These are phyloP conservation scores for Onygena corvina DNA, from an alignment of 2,329 filamentous ascomycete genomes.

Conservation along the genomic window DNA sequence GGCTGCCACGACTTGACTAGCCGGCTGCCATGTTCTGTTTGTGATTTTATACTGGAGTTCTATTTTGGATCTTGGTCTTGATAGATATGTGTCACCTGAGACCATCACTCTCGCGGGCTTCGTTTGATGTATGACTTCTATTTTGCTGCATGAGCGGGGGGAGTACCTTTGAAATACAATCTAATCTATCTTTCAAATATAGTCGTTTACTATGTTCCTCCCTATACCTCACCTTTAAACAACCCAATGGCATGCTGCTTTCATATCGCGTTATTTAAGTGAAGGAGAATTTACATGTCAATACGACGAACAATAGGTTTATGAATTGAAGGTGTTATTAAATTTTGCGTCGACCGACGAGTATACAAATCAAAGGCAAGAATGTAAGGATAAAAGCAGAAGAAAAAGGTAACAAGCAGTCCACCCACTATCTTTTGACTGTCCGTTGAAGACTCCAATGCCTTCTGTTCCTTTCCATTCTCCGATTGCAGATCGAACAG, in stretches of 20 bases:
- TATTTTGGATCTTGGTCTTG: background rate
- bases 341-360: background rate
- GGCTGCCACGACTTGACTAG: background rate
- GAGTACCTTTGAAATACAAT: constrained; percentile 6
- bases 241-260: too few species aligned
- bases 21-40: background rate
- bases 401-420: background rate
- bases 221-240: too few species aligned
- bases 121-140: background rate
- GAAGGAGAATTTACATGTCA: too few species aligned
- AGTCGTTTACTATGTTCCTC: background rate
- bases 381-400: background rate
- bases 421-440: background rate
- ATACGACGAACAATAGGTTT: too few species aligned
- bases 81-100: background rate
- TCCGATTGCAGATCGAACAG: background rate
- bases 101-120: background rate
- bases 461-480: background rate
- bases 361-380: too few species aligned
- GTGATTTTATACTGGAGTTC: too few species aligned
- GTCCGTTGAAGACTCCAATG: background rate
- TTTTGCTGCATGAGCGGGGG: constrained; percentile 5
- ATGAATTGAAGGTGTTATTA: constrained; percentile 5
- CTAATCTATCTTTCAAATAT: background rate
- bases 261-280: too few species aligned